Evolutionary conservation across 352 stramenopile species (phyloP).

Genomic region (Bremia lactucae): DNA sequence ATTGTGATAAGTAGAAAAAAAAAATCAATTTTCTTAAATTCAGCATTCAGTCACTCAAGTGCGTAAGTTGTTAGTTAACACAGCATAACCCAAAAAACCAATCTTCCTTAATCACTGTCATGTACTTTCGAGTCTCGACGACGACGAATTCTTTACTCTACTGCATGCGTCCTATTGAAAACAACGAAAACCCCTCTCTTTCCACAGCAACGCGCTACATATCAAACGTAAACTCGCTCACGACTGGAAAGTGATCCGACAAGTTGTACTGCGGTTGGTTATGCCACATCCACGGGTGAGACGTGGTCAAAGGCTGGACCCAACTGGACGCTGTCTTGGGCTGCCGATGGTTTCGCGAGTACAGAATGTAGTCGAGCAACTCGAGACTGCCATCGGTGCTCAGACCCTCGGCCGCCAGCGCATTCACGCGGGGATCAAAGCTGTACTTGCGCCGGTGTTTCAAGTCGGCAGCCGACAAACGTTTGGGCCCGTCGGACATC

Average conservation of each 20-base stretch:
- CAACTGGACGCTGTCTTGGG: slow-evolving; percentile 42
- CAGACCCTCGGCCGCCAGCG: slow-evolving; percentile 45
- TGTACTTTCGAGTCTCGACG: no score
- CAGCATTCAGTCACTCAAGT: no score
- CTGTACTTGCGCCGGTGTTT: slow-evolving; percentile 43
- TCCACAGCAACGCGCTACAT: slow-evolving; percentile 23
- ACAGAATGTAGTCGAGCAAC: slow-evolving; percentile 64
- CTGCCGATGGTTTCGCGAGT: slow-evolving; percentile 45
- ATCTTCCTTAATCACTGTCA: no score
- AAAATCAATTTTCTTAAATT: no score
- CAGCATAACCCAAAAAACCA: no score
- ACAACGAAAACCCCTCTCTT: not conserved
- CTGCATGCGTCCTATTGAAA: no score
- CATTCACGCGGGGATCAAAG: slow-evolving; percentile 64
- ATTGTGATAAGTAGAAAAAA: no score
- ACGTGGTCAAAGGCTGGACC: slow-evolving; percentile 43
- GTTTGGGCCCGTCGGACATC: slow-evolving; percentile 14
- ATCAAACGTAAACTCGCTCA: slow-evolving; percentile 63
- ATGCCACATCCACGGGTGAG: slow-evolving; percentile 47
- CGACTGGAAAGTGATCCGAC: slow-evolving; percentile 69
- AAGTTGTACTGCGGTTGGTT: slow-evolving; percentile 56
- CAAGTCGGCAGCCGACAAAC: slow-evolving; percentile 16
- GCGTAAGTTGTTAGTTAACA: no score
- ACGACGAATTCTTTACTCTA: no score
- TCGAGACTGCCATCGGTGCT: slow-evolving; percentile 70